Conservation (phyloP, 2,329 filamentous ascomycete genomes). For the Fusarium pseudocircinatum region DNA sequence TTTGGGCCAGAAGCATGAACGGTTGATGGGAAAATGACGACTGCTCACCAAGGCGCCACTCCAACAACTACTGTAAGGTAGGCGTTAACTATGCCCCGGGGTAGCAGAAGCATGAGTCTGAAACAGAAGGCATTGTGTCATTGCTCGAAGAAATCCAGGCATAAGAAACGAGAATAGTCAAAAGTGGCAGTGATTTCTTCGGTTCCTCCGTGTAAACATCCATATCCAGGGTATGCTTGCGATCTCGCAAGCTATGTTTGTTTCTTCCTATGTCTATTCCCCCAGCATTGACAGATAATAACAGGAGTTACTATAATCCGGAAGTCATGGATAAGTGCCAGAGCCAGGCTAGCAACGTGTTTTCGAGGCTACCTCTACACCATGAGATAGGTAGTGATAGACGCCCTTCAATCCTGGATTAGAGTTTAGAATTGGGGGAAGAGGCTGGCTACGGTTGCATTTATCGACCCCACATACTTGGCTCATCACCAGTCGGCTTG, state of each 20-base stretch:
- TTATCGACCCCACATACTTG: conserved; percentile 22
- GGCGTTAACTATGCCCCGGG: neutral
- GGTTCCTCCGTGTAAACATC: neutral
- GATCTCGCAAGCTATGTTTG: neutral
- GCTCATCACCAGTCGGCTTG: conserved; percentile 23
- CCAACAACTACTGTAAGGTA: neutral
- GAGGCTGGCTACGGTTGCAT: conserved; percentile 30
- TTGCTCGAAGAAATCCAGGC: neutral
- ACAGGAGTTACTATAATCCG: conserved; percentile 2
- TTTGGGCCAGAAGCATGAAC: neutral
- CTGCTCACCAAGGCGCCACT: conserved; percentile 6
- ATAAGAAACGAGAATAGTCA: neutral
- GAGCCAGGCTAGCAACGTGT: neutral
- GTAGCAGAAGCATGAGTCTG: neutral
- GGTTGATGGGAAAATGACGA: conserved; percentile 8
- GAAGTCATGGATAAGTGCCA: conserved; percentile 10
- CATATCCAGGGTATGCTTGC: conserved; percentile 5
- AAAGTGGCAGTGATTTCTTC: neutral
- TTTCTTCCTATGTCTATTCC: neutral
- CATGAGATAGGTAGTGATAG: conserved; percentile 23
- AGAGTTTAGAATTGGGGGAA: conserved; percentile 31
- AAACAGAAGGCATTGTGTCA: conserved; percentile 1
- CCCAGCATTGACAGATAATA: neutral
- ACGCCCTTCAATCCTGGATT: conserved; percentile 21
- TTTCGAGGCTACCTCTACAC: conserved; percentile 8